Conservation (phyloP, 2,329 filamentous ascomycete genomes). For the Nemania bipapillata region DNA sequence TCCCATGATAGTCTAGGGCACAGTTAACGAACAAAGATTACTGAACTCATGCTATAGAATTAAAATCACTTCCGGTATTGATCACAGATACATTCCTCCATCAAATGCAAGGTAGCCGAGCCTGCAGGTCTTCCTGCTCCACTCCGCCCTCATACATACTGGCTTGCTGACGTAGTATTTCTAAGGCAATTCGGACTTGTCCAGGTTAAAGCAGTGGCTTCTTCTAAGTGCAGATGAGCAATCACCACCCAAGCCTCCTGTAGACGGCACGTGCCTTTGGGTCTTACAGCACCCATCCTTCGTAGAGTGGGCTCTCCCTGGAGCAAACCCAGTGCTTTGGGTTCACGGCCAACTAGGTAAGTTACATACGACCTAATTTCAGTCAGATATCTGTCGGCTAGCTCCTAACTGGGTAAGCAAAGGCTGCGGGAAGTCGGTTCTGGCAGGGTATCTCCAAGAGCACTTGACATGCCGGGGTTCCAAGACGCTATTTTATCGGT, state of each 20-base stretch:
- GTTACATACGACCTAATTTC: background rate
- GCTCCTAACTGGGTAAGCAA: background rate
- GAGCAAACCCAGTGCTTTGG: background rate
- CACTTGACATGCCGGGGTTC: background rate
- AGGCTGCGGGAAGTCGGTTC: conserved; percentile 3
- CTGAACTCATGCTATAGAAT: background rate
- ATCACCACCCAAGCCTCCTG: background rate
- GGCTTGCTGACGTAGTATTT: background rate
- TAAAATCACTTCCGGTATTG: background rate
- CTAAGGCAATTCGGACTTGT: background rate
- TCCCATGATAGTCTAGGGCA: no score
- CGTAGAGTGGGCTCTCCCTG: background rate
- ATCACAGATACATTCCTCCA: conserved; percentile 1
- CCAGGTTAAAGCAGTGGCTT: conserved; percentile 1
- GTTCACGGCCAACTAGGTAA: conserved; percentile 3
- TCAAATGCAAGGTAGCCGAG: conserved; percentile 11
- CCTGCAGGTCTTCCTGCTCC: background rate
- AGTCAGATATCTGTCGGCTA: background rate
- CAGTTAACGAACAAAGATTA: no score
- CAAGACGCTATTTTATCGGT: conserved; percentile 3
- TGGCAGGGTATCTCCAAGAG: conserved; percentile 12
- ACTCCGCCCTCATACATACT: background rate
- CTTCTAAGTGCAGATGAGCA: background rate
- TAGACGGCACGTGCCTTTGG: conserved; percentile 3
- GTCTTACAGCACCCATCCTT: conserved; percentile 4